Evolutionary conservation across 306 rosid species (phyloP).

Genomic region (Casuarina equisetifolia): DNA sequence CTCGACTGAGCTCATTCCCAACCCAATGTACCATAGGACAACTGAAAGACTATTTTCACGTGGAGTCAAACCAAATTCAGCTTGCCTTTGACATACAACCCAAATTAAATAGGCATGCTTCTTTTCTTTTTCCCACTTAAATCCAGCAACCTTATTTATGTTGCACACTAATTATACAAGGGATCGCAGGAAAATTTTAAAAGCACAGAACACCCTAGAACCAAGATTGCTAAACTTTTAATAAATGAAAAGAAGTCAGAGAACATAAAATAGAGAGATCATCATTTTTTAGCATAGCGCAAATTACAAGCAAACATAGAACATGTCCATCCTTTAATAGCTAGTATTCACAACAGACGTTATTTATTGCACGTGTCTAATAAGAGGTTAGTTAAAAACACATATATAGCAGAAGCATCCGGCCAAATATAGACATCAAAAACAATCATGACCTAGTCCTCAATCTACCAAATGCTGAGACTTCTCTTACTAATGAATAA

Average conservation of each 20-base stretch:
- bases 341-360: neutral
- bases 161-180: neutral
- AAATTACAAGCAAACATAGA: conserved; percentile 6
- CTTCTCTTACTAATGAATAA: neutral
- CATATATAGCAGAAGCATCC: neutral
- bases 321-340: conserved; percentile 3
- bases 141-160: neutral
- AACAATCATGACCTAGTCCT: neutral
- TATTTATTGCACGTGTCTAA: neutral
- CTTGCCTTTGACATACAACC: neutral
- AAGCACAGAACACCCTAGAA: neutral
- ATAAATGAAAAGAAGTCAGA: neutral
- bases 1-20: neutral
- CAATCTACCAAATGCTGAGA: neutral
- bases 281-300: conserved; percentile 5
- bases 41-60: neutral
- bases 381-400: neutral
- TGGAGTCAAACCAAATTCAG: neutral
- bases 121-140: neutral
- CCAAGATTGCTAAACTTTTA: neutral
- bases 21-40: neutral
- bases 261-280: neutral
- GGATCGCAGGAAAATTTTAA: neutral
- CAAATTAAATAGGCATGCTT: neutral
- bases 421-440: neutral